Evolutionary conservation across 2,329 filamentous ascomycete species (phyloP), one percentile per base, ranked within the genome.

Genomic region (Diplodia seriata): DNA sequence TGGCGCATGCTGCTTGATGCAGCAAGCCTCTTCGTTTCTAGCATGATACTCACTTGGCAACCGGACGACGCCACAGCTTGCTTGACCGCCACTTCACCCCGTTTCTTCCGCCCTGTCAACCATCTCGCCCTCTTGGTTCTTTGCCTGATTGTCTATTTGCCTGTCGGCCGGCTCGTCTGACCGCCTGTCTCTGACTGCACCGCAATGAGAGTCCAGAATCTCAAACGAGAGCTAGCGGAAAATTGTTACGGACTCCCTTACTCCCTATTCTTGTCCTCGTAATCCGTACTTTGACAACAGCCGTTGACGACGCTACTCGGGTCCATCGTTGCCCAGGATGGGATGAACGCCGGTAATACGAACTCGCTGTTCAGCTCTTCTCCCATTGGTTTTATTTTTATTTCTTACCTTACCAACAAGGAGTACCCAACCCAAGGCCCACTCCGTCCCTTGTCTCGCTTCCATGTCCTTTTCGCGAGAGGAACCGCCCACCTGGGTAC

Each of bases 1-100:
- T 26, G 18, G 11, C 4, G 29, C 53, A 33, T 29, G 26, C 23
- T n/a, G 33, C 20, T 29, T n/a, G n/a, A 55, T 55, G 53, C 53
- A 26, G 50, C 50, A 15, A 26, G 14, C 14, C 50, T 26, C 14
- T 53, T 26, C 31, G 31, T 33, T 51, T 14, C 29, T 54, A 26
- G 26, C 18, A 29, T n/a, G 7, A 8, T 18, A 15, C 18, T 38
- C 31, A 20, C 49, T 23, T 29, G 20, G 53, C 31, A n/a, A 47
- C 40, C 40, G n/a, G 40, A n/a, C 15, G 40, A 47, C 40, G 40
- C 40, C 40, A 47, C 53, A 36, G 33, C 20, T 23, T 33, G 33
- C 53, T 38, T 56, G 53, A 56, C 53, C 53, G 53, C 53, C 53
- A 56, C 38, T 56, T 56, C 20, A 31, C 15, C 38, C 51, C 18